Conservation (phyloP, 2,329 filamentous ascomycete species). For the Monilinia vaccinii-corymbosi region DNA sequence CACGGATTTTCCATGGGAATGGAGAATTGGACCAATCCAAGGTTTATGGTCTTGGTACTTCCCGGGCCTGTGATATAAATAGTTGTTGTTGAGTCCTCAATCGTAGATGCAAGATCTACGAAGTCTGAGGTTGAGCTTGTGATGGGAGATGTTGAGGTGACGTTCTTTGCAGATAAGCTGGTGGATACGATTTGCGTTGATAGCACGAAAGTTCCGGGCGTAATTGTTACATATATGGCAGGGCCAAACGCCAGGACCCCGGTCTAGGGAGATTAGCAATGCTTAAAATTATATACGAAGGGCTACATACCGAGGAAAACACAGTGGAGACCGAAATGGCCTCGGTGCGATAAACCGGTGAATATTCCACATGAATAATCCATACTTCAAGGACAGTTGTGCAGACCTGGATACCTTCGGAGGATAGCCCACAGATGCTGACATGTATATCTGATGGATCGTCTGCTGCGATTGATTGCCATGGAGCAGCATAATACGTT, state of each 20-base stretch:
- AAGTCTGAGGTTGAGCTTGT: background rate
- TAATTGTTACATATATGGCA: constrained; percentile 12
- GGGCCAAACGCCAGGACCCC: constrained; percentile 15
- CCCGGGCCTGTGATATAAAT: background rate
- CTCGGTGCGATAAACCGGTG: constrained; percentile 16
- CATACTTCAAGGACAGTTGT: constrained; percentile 19
- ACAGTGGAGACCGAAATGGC: constrained; percentile 16
- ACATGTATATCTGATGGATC: constrained; percentile 18
- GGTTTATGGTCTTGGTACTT: background rate
- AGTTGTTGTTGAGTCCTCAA: background rate
- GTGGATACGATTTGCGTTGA: constrained; percentile 12
- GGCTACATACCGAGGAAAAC: constrained; percentile 14
- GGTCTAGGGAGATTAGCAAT: constrained; percentile 6
- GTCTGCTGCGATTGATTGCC: constrained; percentile 21
- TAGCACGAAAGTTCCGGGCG: constrained; percentile 14
- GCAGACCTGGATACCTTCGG: constrained; percentile 10
- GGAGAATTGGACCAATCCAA: background rate
- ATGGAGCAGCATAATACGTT: constrained; percentile 23
- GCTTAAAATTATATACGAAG: background rate
- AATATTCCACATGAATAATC: constrained; percentile 15
- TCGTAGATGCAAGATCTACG: background rate
- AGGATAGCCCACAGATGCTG: constrained; percentile 14
- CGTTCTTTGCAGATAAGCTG: background rate
- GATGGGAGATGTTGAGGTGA: constrained; percentile 2
- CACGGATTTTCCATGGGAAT: background rate